Evolutionary conservation across 768 basidiomycete genomes (phyloP).

Genomic region (Lyophyllum atratum): DNA sequence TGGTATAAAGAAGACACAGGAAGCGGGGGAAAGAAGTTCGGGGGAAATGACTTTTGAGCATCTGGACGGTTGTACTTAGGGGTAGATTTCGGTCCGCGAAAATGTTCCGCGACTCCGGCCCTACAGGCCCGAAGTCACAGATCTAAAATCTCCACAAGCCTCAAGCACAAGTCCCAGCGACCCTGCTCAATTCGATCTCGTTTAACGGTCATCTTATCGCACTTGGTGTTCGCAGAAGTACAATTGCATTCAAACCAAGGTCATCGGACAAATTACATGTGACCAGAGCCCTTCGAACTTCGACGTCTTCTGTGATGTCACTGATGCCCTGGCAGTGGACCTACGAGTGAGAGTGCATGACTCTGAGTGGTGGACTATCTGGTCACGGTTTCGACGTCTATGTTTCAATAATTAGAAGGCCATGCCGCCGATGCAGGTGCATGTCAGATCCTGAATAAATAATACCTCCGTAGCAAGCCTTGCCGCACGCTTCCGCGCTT

Average conservation of each 20-base stretch:
- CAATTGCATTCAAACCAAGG: not conserved
- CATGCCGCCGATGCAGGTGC: too few species aligned
- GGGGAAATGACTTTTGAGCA: not conserved
- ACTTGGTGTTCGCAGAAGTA: not conserved
- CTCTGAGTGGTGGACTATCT: too few species aligned
- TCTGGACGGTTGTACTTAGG: not conserved
- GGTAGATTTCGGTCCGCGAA: slow-evolving; percentile 2
- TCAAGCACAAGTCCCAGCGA: not conserved
- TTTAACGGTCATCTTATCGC: not conserved
- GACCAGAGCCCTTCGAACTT: not conserved
- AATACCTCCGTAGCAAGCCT: slow-evolving; percentile 41
- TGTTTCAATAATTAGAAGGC: too few species aligned
- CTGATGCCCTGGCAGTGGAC: not conserved
- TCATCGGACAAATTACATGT: not conserved
- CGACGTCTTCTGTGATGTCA: not conserved
- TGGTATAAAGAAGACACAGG: slow-evolving; percentile 2
- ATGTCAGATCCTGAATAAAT: slow-evolving; percentile 1
- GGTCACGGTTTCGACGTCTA: too few species aligned
- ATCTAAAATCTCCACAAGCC: not conserved
- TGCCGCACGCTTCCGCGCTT: slow-evolving; percentile 55
- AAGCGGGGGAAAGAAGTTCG: not conserved
- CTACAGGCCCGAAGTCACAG: not conserved
- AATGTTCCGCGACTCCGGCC: not conserved
- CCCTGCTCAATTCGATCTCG: not conserved
- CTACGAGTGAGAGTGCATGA: too few species aligned